These are phyloP conservation scores for Tuber indicum DNA, from an alignment of 495 filamentous ascomycete species.

Conservation along the genomic window DNA sequence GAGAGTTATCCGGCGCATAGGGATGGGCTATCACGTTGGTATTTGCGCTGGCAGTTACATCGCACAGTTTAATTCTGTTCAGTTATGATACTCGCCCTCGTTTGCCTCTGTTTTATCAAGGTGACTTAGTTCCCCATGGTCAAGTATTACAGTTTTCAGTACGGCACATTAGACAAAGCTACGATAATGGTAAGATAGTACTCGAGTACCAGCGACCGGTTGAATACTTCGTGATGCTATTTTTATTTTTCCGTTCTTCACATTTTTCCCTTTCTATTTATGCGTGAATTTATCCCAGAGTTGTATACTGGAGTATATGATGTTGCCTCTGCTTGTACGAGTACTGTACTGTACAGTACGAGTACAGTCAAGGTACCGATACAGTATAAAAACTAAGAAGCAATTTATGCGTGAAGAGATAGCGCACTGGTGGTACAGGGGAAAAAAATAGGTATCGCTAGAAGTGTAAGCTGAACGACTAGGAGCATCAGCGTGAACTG, in stretches of 20 bases:
- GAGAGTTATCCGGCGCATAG: conserved; percentile 28
- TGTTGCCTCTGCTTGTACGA: background rate
- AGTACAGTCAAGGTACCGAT: no score
- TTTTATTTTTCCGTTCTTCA: background rate
- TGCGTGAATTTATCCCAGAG: background rate
- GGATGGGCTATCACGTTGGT: conserved; percentile 32
- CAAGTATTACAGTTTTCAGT: background rate
- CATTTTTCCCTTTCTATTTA: background rate
- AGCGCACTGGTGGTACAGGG: no score
- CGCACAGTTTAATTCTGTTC: background rate
- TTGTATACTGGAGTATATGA: background rate
- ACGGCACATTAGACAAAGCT: background rate
- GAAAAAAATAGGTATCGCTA: background rate
- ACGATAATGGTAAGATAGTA: background rate
- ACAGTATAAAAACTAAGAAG: background rate
- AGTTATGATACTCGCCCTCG: background rate
- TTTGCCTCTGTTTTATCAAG: background rate
- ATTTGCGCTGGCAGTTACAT: conserved; percentile 6
- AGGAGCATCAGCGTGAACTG: background rate
- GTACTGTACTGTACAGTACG: background rate
- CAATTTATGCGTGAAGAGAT: background rate
- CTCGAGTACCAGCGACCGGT: background rate
- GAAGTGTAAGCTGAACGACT: background rate
- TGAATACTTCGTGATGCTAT: background rate
- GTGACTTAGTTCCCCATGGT: background rate